A percentile compares a stretch with the other conserved stretches of the same genome.
Evolutionary conservation across 306 rosid genomes (phyloP).

Genomic region (Trifolium dubium): DNA sequence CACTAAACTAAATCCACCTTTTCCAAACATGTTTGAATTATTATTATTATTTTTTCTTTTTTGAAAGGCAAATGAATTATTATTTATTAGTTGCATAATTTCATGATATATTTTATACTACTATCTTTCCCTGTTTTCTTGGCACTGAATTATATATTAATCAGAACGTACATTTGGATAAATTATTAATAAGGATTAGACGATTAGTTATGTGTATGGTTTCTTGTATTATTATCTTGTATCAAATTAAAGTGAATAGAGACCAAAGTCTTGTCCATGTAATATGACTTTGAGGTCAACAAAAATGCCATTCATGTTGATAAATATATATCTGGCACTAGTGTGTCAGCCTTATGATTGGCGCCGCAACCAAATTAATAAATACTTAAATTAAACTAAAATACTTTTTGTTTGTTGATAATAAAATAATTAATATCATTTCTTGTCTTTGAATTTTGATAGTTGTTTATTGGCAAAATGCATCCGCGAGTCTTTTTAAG

Average conservation of each 20-base stretch:
- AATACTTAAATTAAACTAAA: too few relatives aligned
- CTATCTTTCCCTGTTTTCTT: slow-evolving; percentile 20
- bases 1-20: slow-evolving; percentile 26
- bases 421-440: too few relatives aligned
- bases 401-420: too few relatives aligned
- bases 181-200: slow-evolving; percentile 20
- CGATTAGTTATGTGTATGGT: slow-evolving; percentile 12
- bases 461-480: too few relatives aligned
- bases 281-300: slow-evolving; percentile 9
- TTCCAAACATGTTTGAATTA: background rate
- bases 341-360: background rate
- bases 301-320: slow-evolving; percentile 26
- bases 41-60: too few relatives aligned
- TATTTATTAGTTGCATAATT: background rate
- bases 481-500: too few relatives aligned
- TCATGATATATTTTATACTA: background rate
- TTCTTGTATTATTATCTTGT: background rate
- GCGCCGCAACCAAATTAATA: background rate
- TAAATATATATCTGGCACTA: background rate
- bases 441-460: too few relatives aligned
- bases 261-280: background rate
- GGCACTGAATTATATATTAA: slow-evolving; percentile 36
- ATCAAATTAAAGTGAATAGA: background rate
- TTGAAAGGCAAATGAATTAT: too few relatives aligned
- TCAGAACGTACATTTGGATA: slow-evolving; percentile 2